Conservation (phyloP, 176 grass and related monocot species). For the Aegilops speltoides region DNA sequence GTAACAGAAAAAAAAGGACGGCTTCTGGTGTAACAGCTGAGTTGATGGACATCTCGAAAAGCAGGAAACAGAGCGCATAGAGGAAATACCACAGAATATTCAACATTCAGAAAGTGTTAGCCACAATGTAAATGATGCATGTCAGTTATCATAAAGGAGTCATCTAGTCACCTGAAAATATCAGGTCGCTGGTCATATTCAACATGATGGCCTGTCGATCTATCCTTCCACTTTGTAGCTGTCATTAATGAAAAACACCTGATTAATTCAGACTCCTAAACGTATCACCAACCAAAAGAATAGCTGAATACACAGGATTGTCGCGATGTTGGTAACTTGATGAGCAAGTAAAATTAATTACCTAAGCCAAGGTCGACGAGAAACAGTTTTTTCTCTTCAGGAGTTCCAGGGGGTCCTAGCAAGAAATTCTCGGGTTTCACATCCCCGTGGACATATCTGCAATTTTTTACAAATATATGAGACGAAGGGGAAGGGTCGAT, state of each 20-base stretch:
- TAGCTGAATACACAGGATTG: slow-evolving; percentile 14
- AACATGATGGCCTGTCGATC: slow-evolving; percentile 65
- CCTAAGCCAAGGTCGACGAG: slow-evolving; percentile 99
- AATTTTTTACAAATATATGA: slow-evolving; percentile 15
- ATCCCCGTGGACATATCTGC: slow-evolving; percentile 95
- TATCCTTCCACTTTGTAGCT: slow-evolving; percentile 95
- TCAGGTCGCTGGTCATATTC: slow-evolving; percentile 98
- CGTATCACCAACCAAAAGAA: neutral
- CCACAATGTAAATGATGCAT: slow-evolving; percentile 13
- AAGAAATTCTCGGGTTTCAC: slow-evolving; percentile 99
- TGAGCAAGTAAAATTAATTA: slow-evolving; percentile 25
- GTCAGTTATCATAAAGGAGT: slow-evolving; percentile 13
- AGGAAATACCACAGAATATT: slow-evolving; percentile 15
- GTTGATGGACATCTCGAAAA: slow-evolving; percentile 1
- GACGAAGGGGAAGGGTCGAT: slow-evolving; percentile 16
- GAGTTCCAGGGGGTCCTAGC: slow-evolving; percentile 80
- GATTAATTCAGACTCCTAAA: slow-evolving; percentile 36
- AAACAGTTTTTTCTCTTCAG: slow-evolving; percentile 95
- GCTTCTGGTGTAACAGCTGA: neutral
- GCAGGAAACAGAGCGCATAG: neutral
- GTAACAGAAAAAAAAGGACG: neutral
- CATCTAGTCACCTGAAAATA: slow-evolving; percentile 84
- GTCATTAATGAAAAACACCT: slow-evolving; percentile 36
- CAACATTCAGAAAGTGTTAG: neutral
- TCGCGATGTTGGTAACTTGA: slow-evolving; percentile 1